Evolutionary conservation across 305 asterid species (phyloP), one percentile per base, ranked within the genome.

Genomic region (Solanum aculeatissimum): DNA sequence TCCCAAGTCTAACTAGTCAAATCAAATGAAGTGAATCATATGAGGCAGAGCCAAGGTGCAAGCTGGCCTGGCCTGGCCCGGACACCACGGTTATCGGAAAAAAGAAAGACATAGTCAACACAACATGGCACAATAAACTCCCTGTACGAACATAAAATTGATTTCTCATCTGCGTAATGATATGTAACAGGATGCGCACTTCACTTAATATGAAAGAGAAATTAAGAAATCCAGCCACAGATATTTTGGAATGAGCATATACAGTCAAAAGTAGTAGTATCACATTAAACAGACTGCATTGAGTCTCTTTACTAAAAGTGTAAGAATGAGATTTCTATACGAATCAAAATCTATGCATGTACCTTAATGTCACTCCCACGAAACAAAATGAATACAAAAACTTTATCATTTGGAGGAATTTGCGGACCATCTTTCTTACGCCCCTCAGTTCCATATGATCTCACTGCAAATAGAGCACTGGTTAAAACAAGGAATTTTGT

Each of bases 281-380:
- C 47, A 77, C 27, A 2, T 27, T 27, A 45, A 18, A 51, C 81
- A 15, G 2, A 74, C 81, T 25, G 62, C 25, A 27, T 47, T 15
- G 25, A 49, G 25, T 25, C 62, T 49, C 81, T 47, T 8, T 27
- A 49, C 25, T 2, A 75, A 75, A 25, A 47, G 81, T 40, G 81
- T 40, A 81, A 5, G 43, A 21, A 25, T 27, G 51, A 16, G 29
- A 38, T 83, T 51, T 21, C 21, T 68, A 32, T 47, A 83, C n/a
- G 69, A 68, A 68, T 83, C 66, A 69, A 49, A 66, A 68, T 68
- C 32, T 43, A 47, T 15, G 47, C 40, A 62, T 88, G 82, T 88
- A 95, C 98, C 92, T 92, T 95, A 51, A 95, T 93, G 89, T 95
- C 97, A 83, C 91, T 91, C 74, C 95, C 97, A 82, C 97, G 94